Base-by-base conservation (phyloP, 345 rosid species). In the Brassica nigra region DNA sequence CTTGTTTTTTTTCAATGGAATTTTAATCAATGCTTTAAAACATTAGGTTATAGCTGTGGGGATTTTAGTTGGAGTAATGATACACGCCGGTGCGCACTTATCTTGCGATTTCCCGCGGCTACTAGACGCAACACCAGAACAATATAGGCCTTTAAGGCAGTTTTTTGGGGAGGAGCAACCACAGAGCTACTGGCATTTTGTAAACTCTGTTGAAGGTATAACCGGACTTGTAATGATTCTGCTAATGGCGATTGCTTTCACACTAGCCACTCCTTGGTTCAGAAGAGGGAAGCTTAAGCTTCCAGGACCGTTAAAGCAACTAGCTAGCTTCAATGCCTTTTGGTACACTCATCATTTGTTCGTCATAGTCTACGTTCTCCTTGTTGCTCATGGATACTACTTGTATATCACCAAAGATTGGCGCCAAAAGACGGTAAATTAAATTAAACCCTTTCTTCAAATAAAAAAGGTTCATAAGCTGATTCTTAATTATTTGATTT, bases 311-410 rank as follows among this genome's bases (percentile, higher is more conserved):
- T 80, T 92, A 62, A 86, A 84, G 87, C 89, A 87, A 67, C 88
- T 92, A 52, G 89, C 97, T 2, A 92, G 97, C 55, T 92, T 89
- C 82, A 92, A 92, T 76, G 95, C 95, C 73, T 92, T 92, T 65
- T 90, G 97, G 97, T 92, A 92, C 75, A 89, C 95, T 15, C 95
- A 92, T 76, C 97, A 92, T 37, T 80, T 92, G 61, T 92, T 92
- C 39, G 73, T 90, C 81, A 83, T 92, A 15, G 97, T 92, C 83
- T 92, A 90, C 76, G 20, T 83, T 18, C 83, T 90, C 73, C 93
- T 92, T 37, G 39, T 92, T 72, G 88, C 86, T 3, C 97, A 92
- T 69, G 97, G 97, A 5, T 67, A 74, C 49, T 82, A 81, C 80
- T 87, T 92, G 28, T 92, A 90, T 83, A 83, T 90, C 23, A 83